A percentile compares a stretch with the other conserved stretches of the same genome.
These are phyloP conservation scores for Anthostomella pinea DNA, from an alignment of 2,329 filamentous ascomycete genomes.

Conservation along the genomic window DNA sequence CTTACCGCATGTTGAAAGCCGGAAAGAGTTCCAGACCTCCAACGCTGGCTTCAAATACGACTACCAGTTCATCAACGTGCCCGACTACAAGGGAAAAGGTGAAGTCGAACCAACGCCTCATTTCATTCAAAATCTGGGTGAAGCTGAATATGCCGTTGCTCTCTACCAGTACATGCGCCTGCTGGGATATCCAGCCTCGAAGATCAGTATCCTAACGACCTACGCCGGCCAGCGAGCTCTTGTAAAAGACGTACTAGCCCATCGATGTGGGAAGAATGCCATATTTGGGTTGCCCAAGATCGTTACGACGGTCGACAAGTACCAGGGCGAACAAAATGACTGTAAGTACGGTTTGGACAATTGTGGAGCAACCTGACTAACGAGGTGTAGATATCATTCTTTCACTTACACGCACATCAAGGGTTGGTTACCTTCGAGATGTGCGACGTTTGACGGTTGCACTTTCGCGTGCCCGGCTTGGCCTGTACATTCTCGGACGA, in stretches of 20 bases:
- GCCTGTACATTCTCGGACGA: conserved; percentile 88
- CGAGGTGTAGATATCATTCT: conserved; percentile 76
- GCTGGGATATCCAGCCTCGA: conserved; percentile 79
- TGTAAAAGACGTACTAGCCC: conserved; percentile 79
- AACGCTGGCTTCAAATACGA: conserved; percentile 93
- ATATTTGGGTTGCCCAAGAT: conserved; percentile 87
- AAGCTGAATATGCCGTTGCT: conserved; percentile 95
- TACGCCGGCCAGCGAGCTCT: conserved; percentile 91
- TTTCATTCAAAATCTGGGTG: conserved; percentile 93
- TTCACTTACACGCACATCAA: conserved; percentile 83
- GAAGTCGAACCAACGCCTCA: conserved; percentile 89
- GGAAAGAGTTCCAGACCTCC: conserved; percentile 70
- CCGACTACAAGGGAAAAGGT: conserved; percentile 85
- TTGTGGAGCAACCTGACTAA: conserved; percentile 12
- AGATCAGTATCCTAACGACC: conserved; percentile 87
- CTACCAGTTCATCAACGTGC: conserved; percentile 95
- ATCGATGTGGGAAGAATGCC: conserved; percentile 77
- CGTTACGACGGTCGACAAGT: conserved; percentile 96
- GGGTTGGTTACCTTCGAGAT: conserved; percentile 89
- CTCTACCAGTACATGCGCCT: conserved; percentile 97
- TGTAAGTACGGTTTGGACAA: conserved; percentile 58
- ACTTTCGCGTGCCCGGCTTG: conserved; percentile 85
- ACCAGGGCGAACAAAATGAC: conserved; percentile 98
- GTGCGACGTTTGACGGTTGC: conserved; percentile 92
- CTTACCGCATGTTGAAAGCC: conserved; percentile 68